Evolutionary conservation across 306 rosid genomes (phyloP), one percentile per base, ranked within the genome.

Genomic region (Purshia tridentata): DNA sequence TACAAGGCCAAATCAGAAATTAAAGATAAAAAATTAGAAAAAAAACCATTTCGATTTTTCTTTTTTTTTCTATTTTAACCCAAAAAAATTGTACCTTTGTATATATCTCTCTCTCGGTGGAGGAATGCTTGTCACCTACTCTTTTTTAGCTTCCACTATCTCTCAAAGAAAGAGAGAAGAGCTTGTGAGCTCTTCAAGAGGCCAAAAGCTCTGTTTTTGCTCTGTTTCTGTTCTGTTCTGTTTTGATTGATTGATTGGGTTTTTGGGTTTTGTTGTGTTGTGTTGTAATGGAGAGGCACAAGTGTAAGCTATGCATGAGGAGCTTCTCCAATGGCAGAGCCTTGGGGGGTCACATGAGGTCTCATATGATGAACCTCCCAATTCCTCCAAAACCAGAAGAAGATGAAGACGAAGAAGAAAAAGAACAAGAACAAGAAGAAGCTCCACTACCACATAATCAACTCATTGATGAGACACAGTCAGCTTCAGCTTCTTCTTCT

Each of bases 311-410:
- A 35, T 94, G 96, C 77, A 84, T 68, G 14, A 80, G 89, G 73
- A 85, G 76, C 76, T 94, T 94, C 82, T 80, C 96, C 13, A 94
- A 91, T 73, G 99, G 99, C 56, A 91, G 89, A 81, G 97, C 99
- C 8, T 81, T 89, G 49, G 99, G 99, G 10, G 99, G 97, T 73
- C 99, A 94, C 84, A 91, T 94, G 99, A 85, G 99, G 89, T 94
- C 99, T 79, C 97, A 94, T 77, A 81, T 94, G 96, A 68, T 87
- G 91, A 87, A 84, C 86, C 94, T 89, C 46, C 90, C 87, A 0
- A 16, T 86, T 59, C 88, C 88, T 56, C 82, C 81, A 0, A 88
- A 87, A 57, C 83, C 56, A 66, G 81, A 68, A 47, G 78, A 57
- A 1, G 73, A 76, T 13, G 74, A 74, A 13, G 72, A 75, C 2